A percentile compares a stretch with the other conserved stretches of the same genome.
Conservation (phyloP, 2,329 filamentous ascomycete species). For the Fusarium veterinarium region DNA sequence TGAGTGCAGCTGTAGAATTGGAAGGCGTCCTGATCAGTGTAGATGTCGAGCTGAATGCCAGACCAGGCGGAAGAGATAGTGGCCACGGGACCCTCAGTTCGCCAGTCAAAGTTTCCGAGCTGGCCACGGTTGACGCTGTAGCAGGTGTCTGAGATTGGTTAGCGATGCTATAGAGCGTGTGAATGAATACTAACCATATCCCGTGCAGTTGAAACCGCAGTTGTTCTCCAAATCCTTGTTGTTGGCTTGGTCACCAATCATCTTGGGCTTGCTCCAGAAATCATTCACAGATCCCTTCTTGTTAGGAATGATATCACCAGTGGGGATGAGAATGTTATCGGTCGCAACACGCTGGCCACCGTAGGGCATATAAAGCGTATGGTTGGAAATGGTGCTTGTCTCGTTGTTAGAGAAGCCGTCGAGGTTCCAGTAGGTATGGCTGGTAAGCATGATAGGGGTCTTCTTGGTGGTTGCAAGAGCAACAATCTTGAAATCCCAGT, state of each 20-base stretch:
- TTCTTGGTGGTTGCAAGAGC: slow-evolving; percentile 77
- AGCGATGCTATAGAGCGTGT: neutral
- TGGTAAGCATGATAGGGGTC: slow-evolving; percentile 85
- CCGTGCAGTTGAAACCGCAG: slow-evolving; percentile 84
- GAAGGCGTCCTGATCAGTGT: slow-evolving; percentile 85
- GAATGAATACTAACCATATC: slow-evolving; percentile 72
- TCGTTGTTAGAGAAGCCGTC: slow-evolving; percentile 82
- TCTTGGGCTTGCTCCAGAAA: slow-evolving; percentile 85
- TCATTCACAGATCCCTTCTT: slow-evolving; percentile 76
- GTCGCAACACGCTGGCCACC: slow-evolving; percentile 75
- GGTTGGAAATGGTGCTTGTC: slow-evolving; percentile 73
- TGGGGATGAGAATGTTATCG: slow-evolving; percentile 79
- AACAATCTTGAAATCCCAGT: slow-evolving; percentile 80
- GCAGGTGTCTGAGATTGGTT: slow-evolving; percentile 66
- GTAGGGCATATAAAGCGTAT: slow-evolving; percentile 79
- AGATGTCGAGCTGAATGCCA: slow-evolving; percentile 85
- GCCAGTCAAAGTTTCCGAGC: slow-evolving; percentile 72
- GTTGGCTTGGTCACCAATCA: slow-evolving; percentile 76
- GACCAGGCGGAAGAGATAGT: slow-evolving; percentile 78
- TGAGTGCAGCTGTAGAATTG: slow-evolving; percentile 88
- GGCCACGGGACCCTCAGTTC: slow-evolving; percentile 68
- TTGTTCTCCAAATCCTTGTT: slow-evolving; percentile 73
- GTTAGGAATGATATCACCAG: slow-evolving; percentile 79
- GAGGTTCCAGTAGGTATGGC: slow-evolving; percentile 83
- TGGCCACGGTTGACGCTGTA: slow-evolving; percentile 74